Conservation (phyloP, 176 grass and related monocot species). For the Oryza coarctata region DNA sequence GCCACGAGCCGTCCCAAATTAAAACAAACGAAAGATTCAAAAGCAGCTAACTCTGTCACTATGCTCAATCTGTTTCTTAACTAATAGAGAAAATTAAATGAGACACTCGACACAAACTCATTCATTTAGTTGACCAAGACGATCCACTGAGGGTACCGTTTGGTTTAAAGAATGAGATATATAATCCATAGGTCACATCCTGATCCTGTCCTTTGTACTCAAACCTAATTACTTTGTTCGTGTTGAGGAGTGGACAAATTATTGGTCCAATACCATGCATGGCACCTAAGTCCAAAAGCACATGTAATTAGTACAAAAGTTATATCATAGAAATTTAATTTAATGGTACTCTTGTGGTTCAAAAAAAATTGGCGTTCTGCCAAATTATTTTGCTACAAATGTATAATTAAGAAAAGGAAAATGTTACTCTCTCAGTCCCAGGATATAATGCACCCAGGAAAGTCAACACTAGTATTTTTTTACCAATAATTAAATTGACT, state of each 20-base stretch:
- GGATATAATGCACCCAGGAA: too few relatives aligned
- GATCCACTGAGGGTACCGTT: background rate
- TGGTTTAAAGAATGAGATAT: background rate
- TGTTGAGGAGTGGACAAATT: background rate
- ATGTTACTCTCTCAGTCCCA: too few relatives aligned
- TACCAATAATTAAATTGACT: too few relatives aligned
- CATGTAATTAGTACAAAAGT: too few relatives aligned
- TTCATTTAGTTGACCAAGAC: background rate
- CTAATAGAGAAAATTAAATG: background rate
- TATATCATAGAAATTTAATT: too few relatives aligned
- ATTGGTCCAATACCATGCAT: background rate
- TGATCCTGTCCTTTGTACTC: background rate
- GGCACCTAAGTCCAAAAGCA: too few relatives aligned
- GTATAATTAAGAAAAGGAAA: too few relatives aligned
- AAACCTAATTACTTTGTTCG: background rate
- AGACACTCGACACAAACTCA: background rate
- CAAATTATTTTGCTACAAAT: background rate
- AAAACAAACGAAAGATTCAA: background rate
- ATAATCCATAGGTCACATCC: background rate
- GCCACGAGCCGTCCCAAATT: background rate
- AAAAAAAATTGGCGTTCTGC: too few relatives aligned
- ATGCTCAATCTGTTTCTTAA: background rate
- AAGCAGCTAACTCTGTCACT: background rate
- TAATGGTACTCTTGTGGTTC: too few relatives aligned
- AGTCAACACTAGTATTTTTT: too few relatives aligned